These are phyloP conservation scores for Chenopodium album DNA, from an alignment of 148 eudicot genomes.

Conservation along the genomic window DNA sequence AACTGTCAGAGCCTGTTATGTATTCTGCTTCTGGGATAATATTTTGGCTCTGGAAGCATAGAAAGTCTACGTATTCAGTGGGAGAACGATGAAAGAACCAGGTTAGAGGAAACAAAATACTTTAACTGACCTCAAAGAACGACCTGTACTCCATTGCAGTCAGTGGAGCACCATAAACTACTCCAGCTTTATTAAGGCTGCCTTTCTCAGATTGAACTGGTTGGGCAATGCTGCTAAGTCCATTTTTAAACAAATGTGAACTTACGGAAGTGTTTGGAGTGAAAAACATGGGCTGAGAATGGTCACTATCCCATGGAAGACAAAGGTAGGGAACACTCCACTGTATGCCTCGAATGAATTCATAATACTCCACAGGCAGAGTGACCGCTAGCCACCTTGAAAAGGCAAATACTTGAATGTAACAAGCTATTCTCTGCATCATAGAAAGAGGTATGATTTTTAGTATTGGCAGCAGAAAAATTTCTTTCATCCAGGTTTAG, in stretches of 20 bases:
- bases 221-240: conserved; percentile 26
- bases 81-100: neutral
- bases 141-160: conserved; percentile 68
- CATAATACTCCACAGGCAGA: conserved; percentile 78
- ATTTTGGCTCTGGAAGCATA: conserved; percentile 51
- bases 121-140: conserved; percentile 60
- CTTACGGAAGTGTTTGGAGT: conserved; percentile 43
- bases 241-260: conserved; percentile 34
- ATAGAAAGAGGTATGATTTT: neutral
- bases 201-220: conserved; percentile 23
- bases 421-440: conserved; percentile 79
- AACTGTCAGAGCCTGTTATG: conserved; percentile 43
- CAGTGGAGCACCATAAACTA: conserved; percentile 69
- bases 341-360: conserved; percentile 65
- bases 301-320: conserved; percentile 78
- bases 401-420: conserved; percentile 82
- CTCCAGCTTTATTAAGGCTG: conserved; percentile 37
- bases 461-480: neutral
- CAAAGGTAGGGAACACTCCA: conserved; percentile 89
- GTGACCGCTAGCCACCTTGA: conserved; percentile 78
- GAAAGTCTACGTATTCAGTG: neutral
- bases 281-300: conserved; percentile 31
- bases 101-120: conserved; percentile 3
- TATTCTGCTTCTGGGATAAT: conserved; percentile 64
- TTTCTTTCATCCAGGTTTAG: neutral